phyloP scores from a whole-genome alignment of 345 rosid genomes.

The Aurinia saxatilis region DNA sequence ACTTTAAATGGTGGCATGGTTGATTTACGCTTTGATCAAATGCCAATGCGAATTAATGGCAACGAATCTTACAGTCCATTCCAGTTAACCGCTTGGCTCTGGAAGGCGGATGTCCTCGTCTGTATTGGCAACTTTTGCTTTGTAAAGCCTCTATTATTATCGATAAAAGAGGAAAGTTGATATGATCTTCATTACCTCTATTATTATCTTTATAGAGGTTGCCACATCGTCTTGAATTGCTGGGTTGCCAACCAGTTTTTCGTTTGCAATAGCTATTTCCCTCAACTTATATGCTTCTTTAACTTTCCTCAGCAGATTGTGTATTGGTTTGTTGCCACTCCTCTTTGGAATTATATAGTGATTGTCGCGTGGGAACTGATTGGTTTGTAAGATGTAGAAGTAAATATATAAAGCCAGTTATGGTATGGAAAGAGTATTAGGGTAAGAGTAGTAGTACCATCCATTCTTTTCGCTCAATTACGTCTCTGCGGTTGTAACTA shows the following conservation, averaged over 20 bases:
- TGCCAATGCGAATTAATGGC: too few relatives aligned
- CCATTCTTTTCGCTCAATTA: too few relatives aligned
- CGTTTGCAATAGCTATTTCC: not conserved
- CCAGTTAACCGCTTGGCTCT: too few relatives aligned
- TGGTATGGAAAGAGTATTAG: too few relatives aligned
- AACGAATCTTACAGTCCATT: too few relatives aligned
- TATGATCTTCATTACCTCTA: slow-evolving; percentile 1
- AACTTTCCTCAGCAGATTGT: slow-evolving; percentile 7
- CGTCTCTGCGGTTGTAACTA: too few relatives aligned
- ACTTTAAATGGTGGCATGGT: too few relatives aligned
- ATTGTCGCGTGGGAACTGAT: not conserved
- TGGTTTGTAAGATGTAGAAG: not conserved
- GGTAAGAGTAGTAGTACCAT: not conserved
- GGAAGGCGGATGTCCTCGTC: too few relatives aligned
- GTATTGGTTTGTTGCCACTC: not conserved
- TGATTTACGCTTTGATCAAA: too few relatives aligned
- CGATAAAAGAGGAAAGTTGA: not conserved
- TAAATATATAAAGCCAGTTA: not conserved
- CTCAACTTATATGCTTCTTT: slow-evolving; percentile 6
- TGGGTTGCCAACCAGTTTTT: not conserved
- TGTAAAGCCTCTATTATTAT: too few relatives aligned
- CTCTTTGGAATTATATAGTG: slow-evolving; percentile 1
- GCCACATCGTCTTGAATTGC: not conserved
- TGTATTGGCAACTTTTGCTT: too few relatives aligned
- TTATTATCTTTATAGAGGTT: not conserved